Conservation (phyloP, 306 rosid species). For the Cercis canadensis region DNA sequence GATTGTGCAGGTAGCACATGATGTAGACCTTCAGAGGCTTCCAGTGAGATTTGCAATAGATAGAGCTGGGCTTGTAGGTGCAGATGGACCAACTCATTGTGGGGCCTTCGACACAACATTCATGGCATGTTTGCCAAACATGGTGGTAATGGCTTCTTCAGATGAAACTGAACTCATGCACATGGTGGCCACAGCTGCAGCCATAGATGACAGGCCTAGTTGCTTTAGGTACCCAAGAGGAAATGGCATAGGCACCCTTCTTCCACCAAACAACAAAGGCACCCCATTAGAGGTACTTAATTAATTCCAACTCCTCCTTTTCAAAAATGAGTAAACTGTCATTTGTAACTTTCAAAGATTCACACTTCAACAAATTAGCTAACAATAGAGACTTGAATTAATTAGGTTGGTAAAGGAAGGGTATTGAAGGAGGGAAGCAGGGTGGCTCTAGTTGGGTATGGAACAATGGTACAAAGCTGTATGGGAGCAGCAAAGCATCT, state of each 20-base stretch:
- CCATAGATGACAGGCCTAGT: conserved; percentile 67
- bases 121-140: conserved; percentile 77
- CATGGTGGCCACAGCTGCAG: conserved; percentile 79
- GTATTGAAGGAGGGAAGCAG: conserved; percentile 58
- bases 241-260: conserved; percentile 58
- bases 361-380: too few species aligned
- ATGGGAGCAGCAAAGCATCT: conserved; percentile 56
- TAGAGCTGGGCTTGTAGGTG: conserved; percentile 72
- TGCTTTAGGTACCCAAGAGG: conserved; percentile 78
- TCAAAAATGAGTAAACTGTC: neutral
- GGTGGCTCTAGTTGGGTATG: conserved; percentile 75
- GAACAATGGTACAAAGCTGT: conserved; percentile 58
- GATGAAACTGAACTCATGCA: conserved; percentile 66
- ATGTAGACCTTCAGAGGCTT: conserved; percentile 74
- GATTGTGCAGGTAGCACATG: conserved; percentile 59
- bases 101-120: conserved; percentile 77
- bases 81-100: conserved; percentile 79
- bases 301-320: neutral
- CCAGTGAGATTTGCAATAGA: conserved; percentile 70
- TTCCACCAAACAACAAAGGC: conserved; percentile 63
- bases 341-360: too few species aligned
- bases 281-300: conserved; percentile 53
- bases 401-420: conserved; percentile 70
- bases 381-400: conserved; percentile 19
- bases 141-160: conserved; percentile 79